Evolutionary conservation across 2,329 filamentous ascomycete genomes (phyloP), one percentile per base, ranked within the genome.

Genomic region (Lachnellula willkommii): DNA sequence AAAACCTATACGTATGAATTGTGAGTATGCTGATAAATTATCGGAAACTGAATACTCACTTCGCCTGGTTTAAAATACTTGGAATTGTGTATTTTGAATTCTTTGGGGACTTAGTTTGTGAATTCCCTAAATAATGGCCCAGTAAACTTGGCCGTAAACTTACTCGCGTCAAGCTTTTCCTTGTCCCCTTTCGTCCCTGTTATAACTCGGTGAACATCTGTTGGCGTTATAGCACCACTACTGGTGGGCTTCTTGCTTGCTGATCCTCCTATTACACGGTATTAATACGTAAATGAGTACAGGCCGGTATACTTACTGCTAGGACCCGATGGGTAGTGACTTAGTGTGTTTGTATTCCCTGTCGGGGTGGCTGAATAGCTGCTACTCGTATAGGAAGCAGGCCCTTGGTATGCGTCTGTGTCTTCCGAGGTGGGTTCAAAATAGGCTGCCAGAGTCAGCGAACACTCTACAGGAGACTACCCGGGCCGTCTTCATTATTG

Each of bases 1-100:
- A 63, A 60, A 5, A 63, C 51, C 61, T 63, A 20, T 45, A 22
- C 14, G 17, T n/a, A 42, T 20, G 14, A 11, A 14, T n/a, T 32
- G 32, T 35, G 14, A 26, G 35, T 35, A 43, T n/a, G 14, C 28
- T 40, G 15, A 37, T 51, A 8, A 36, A 20, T 5, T 35, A 14
- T 12, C 11, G 5, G 46, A 12, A 36, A 26, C 8, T 22, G 24
- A 24, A 12, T 35, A 45, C 54, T 51, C 42, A 53, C 52, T 9
- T 57, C 28, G 9, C 54, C 54, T 9, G 54, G 57, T 22, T 46
- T 52, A 26, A 56, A 59, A 17, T 59, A 28, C 6, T 46, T 50
- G 12, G 57, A 59, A 11, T 3, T 35, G 6, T 50, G 43, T 15
- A 59, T 37, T n/a, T 35, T 52, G 50, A 52, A 59, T 15, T 26